Conservation (phyloP, 139 green algal genomes). For the Nannochloris sp. region DNA sequence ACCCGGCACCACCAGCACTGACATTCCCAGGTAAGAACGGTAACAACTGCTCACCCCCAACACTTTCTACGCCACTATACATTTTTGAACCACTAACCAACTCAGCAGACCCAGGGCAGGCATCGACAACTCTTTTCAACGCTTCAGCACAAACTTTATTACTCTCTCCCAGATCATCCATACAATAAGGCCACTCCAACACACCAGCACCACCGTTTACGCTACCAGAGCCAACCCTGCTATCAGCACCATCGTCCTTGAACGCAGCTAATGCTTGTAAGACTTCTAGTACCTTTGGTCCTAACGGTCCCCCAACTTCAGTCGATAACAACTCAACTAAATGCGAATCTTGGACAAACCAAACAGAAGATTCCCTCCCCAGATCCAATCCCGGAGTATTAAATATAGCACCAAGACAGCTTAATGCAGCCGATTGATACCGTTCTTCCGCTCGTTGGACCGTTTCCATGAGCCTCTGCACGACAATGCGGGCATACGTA, state of each 20-base stretch:
- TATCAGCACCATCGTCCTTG: neutral
- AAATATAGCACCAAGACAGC: slow-evolving; percentile 16
- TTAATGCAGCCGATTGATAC: slow-evolving; percentile 19
- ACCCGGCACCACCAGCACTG: too few species aligned
- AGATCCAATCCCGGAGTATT: slow-evolving; percentile 10
- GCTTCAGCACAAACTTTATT: slow-evolving; percentile 26
- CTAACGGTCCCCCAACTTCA: slow-evolving; percentile 5
- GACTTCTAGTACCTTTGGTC: slow-evolving; percentile 4
- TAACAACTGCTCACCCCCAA: neutral
- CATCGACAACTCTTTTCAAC: slow-evolving; percentile 12
- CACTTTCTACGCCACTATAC: neutral
- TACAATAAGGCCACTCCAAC: slow-evolving; percentile 24
- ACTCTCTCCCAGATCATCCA: slow-evolving; percentile 26
- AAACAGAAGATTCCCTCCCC: neutral
- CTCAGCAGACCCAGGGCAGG: neutral
- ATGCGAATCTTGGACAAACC: neutral
- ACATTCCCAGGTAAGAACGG: too few species aligned
- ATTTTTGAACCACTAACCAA: neutral
- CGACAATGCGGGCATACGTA: slow-evolving; percentile 7
- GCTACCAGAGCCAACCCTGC: neutral
- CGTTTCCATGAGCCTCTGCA: slow-evolving; percentile 40
- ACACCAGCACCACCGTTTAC: neutral
- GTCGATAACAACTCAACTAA: slow-evolving; percentile 10
- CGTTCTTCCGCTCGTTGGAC: slow-evolving; percentile 16
- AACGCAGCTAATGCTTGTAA: slow-evolving; percentile 18